Evolutionary conservation across 352 stramenopile genomes (phyloP), one percentile per base, ranked within the genome.

Genomic region (Phytophthora constricta): DNA sequence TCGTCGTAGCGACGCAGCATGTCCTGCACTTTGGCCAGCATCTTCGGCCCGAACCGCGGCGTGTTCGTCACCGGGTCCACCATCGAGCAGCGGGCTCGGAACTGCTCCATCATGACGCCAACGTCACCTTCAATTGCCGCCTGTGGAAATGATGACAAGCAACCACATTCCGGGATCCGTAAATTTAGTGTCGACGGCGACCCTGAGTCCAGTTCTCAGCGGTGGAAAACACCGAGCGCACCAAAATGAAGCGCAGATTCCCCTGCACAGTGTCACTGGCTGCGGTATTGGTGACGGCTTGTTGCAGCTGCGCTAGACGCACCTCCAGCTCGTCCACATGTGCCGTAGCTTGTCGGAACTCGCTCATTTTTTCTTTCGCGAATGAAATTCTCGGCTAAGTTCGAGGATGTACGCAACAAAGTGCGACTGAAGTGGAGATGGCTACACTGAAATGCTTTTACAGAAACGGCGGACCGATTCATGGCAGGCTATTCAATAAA

Each of bases 41-140:
- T 96, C 60, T 91, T 91, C 19, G 87, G 86, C 0, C 87, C 87
- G 26, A 93, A 93, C 8, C 87, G 82, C 42, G 86, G 83, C 23
- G 82, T 68, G 33, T 86, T 83, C 45, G 87, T 92, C 46, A 94
- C 69, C 1, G 86, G 86, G 41, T 96, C 87, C 31, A 92, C 66
- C 73, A 87, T 85, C 0, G 57, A 51, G 33, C 73, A 81, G 20
- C 86, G 82, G 7, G 60, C 62, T 14, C 85, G 79, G 28, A 87
- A 88, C 22, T 82, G 85, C 13, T 79, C 70, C 64, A 91, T 84
- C 28, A 62, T 77, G 45, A 23, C 61, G 27, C 72, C 17, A 16
- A 76, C 47, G 1, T 85, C 72, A 4, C 79, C 77, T 2, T 63
- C 39, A 14, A 81, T 62, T 47, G 72, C 72, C 14, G 53, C 42